Conservation (phyloP, 192 early-diverging fungal species). For the Coemansia guatemalensis region DNA sequence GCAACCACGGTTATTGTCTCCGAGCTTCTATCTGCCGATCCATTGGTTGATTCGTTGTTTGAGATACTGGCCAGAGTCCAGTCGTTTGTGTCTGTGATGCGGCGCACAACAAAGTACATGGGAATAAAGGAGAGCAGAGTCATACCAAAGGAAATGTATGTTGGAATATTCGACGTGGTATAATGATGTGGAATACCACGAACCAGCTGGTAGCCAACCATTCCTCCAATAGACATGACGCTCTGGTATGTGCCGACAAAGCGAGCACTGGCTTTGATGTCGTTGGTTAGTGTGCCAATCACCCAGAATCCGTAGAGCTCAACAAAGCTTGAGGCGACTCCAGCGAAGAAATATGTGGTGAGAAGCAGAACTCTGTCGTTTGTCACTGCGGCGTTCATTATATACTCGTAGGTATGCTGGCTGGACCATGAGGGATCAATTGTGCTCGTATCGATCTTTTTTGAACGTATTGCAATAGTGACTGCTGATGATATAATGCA, state of each 20-base stretch:
- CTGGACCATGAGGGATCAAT: conserved; percentile 13
- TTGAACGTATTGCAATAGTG: conserved; percentile 12
- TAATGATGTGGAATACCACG: conserved; percentile 12
- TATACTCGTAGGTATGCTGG: conserved; percentile 1
- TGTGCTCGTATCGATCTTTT: conserved; percentile 6
- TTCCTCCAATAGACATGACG: conserved; percentile 33
- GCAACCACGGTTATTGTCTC: conserved; percentile 8
- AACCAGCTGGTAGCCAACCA: conserved; percentile 31
- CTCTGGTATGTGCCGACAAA: conserved; percentile 43
- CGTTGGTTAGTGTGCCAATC: conserved; percentile 49
- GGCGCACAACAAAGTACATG: conserved; percentile 29
- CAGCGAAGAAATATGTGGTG: conserved; percentile 35
- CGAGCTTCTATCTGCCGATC: background rate
- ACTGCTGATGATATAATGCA: conserved; percentile 11
- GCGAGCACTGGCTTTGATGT: conserved; percentile 34
- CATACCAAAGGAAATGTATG: conserved; percentile 18
- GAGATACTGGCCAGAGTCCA: conserved; percentile 37
- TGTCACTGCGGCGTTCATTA: conserved; percentile 15
- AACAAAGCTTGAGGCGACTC: conserved; percentile 37
- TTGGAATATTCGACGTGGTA: conserved; percentile 24
- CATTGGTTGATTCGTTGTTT: background rate
- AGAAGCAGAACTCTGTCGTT: conserved; percentile 15
- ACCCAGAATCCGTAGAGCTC: conserved; percentile 50
- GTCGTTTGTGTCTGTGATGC: conserved; percentile 44
- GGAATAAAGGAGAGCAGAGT: conserved; percentile 21